A percentile compares a stretch with the other conserved stretches of the same genome.
Conservation (phyloP, 1,139 yeast genomes). For the Sugiyamaella grinbergsii region DNA sequence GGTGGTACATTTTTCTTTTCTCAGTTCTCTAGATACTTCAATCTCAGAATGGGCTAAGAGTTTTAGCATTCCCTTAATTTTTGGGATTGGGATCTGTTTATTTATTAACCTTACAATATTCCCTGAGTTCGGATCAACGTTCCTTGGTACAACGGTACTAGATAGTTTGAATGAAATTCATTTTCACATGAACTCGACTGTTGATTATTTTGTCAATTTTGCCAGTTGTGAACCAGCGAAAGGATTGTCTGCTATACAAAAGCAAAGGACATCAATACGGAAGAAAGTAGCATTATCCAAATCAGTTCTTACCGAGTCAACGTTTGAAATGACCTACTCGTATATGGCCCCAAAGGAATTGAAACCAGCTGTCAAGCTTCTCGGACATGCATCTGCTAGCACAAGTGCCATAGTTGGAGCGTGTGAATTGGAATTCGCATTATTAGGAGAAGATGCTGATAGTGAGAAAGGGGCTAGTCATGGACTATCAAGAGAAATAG, state of each 20-base stretch:
- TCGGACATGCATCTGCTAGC: slow-evolving; percentile 43
- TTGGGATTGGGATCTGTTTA: slow-evolving; percentile 49
- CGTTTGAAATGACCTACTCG: slow-evolving; percentile 53
- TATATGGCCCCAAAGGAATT: slow-evolving; percentile 50
- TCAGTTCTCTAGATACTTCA: slow-evolving; percentile 40
- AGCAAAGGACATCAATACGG: slow-evolving; percentile 38
- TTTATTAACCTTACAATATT: slow-evolving; percentile 48
- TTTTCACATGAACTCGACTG: slow-evolving; percentile 44
- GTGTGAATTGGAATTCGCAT: slow-evolving; percentile 50
- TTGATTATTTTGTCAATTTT: slow-evolving; percentile 44
- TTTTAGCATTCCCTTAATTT: slow-evolving; percentile 48
- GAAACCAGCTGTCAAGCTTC: slow-evolving; percentile 42
- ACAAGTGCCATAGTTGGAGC: slow-evolving; percentile 51
- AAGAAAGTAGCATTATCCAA: slow-evolving; percentile 44
- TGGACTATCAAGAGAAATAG: slow-evolving; percentile 41
- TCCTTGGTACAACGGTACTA: slow-evolving; percentile 49
- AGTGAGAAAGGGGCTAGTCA: not conserved
- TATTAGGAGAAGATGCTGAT: slow-evolving; percentile 35
- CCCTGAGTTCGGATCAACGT: slow-evolving; percentile 56
- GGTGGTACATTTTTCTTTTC: slow-evolving; percentile 52
- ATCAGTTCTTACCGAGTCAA: slow-evolving; percentile 49
- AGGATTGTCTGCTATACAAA: slow-evolving; percentile 25
- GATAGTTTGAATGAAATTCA: slow-evolving; percentile 48
- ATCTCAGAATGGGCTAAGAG: slow-evolving; percentile 41
- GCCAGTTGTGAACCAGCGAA: slow-evolving; percentile 24